Evolutionary conservation across 2,329 filamentous ascomycete species (phyloP).

Genomic region (Alternaria longipes): DNA sequence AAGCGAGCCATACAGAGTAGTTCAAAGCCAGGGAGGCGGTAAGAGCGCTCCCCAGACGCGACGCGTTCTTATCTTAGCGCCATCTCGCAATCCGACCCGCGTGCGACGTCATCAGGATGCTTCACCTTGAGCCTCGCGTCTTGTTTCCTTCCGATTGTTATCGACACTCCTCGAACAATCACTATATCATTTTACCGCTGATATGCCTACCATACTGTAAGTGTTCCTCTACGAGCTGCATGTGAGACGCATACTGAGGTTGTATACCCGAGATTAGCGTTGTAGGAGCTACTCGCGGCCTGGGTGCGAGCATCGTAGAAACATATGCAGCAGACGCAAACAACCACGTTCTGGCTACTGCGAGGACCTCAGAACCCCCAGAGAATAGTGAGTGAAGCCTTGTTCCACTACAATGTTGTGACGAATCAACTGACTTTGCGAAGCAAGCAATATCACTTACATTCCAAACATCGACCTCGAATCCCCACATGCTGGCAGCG

Average conservation of each 20-base stretch:
- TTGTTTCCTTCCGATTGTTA: background rate
- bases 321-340: conserved; percentile 60
- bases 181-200: background rate
- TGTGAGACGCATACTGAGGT: background rate
- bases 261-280: conserved; percentile 47
- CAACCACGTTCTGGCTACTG: conserved; percentile 68
- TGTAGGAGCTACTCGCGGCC: conserved; percentile 73
- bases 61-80: conserved; percentile 6
- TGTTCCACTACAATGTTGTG: fast-evolving
- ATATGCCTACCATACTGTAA: conserved; percentile 59
- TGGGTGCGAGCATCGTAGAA: conserved; percentile 69
- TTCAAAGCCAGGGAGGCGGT: background rate
- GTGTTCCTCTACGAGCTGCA: background rate
- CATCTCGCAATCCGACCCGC: background rate
- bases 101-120: background rate
- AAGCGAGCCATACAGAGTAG: background rate
- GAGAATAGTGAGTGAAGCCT: conserved; percentile 33
- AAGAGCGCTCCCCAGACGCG: background rate
- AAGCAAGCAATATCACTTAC: conserved; percentile 61
- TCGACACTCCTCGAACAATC: background rate
- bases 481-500: conserved; percentile 32
- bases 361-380: conserved; percentile 60
- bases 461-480: conserved; percentile 66
- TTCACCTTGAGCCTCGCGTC: background rate
- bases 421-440: background rate